Evolutionary conservation across 1,284 basidiomycete species (phyloP), one percentile per base, ranked within the genome.

Genomic region (Puccinia hordei): DNA sequence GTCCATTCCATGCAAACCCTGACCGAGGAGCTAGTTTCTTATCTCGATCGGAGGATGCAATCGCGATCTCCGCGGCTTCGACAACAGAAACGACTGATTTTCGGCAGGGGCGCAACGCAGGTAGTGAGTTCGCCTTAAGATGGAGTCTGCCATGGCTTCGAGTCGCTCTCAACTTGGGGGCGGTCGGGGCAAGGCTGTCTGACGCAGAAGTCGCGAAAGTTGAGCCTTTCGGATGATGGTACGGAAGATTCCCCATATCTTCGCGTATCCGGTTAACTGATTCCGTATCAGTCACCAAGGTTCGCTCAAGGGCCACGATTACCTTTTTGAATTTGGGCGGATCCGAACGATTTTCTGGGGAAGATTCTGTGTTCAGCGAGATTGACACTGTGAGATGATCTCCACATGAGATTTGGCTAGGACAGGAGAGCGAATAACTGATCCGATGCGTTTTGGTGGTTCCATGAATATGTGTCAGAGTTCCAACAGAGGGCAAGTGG

Each of bases 381-480:
- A 66, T 38, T 19, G 63, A 66, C 2, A 46, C 63, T n/a, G 63
- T 66, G 41, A 66, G 38, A 17, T 66, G 41, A 75, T 75, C 73
- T 19, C 73, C 73, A 63, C 73, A 75, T 19, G 73, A 59, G 27
- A 63, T 49, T 49, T 61, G 57, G n/a, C 57, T 19, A 27, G 73
- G 73, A 46, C 57, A 61, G 27, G 73, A 61, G n/a, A 75, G 38
- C 44, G 73, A 75, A 75, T 75, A 75, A 27, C 41, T 33, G 30
- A 75, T 49, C 30, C 57, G 73, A 13, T 44, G 73, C 4, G 24
- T 49, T 61, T 22, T 44, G 12, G 55, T 30, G n/a, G 38, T 22
- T 33, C 55, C 73, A 44, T 75, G 24, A 30, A 49, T 57, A 46
- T 33, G 44, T 3, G 55, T 63, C 19, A 75, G 73, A 63, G 53